Evolutionary conservation across 495 filamentous ascomycete genomes (phyloP).

Genomic region (Talaromyces thailandensis): DNA sequence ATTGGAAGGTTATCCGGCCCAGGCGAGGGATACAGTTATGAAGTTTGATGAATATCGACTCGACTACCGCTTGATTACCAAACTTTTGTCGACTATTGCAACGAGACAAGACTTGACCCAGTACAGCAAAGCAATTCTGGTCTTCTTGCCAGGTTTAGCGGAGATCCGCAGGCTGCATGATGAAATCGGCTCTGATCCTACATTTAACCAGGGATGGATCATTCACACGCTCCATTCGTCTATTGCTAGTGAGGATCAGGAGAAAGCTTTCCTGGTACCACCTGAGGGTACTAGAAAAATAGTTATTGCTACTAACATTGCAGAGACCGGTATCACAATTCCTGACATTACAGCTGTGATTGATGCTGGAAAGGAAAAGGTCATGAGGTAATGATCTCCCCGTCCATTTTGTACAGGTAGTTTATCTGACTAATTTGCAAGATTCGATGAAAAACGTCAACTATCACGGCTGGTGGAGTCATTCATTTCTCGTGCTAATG

Average conservation of each 20-base stretch:
- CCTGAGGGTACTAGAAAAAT: conserved; percentile 79
- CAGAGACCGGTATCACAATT: conserved; percentile 95
- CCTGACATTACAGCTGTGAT: conserved; percentile 94
- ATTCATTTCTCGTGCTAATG: conserved; percentile 89
- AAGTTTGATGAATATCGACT: conserved; percentile 82
- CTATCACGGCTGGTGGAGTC: conserved; percentile 82
- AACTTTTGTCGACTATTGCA: conserved; percentile 64
- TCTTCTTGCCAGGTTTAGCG: conserved; percentile 91
- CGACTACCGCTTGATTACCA: conserved; percentile 72
- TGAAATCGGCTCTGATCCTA: conserved; percentile 60
- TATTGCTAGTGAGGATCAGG: conserved; percentile 93
- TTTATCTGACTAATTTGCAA: conserved; percentile 8
- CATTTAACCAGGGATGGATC: conserved; percentile 63
- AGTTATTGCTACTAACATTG: conserved; percentile 92
- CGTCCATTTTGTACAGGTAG: not conserved
- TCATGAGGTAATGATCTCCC: conserved; percentile 54
- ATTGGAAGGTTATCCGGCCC: conserved; percentile 61
- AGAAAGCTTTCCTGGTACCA: conserved; percentile 79
- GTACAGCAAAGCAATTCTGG: conserved; percentile 82
- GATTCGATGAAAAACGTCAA: conserved; percentile 84
- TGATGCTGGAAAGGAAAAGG: conserved; percentile 90
- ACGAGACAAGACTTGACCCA: conserved; percentile 48
- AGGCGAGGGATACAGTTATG: conserved; percentile 62
- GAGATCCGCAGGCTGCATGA: conserved; percentile 87
- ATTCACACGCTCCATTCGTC: conserved; percentile 86